These are phyloP conservation scores for Angomonas desouzai DNA, from an alignment of 208 protist genomes.

Conservation along the genomic window DNA sequence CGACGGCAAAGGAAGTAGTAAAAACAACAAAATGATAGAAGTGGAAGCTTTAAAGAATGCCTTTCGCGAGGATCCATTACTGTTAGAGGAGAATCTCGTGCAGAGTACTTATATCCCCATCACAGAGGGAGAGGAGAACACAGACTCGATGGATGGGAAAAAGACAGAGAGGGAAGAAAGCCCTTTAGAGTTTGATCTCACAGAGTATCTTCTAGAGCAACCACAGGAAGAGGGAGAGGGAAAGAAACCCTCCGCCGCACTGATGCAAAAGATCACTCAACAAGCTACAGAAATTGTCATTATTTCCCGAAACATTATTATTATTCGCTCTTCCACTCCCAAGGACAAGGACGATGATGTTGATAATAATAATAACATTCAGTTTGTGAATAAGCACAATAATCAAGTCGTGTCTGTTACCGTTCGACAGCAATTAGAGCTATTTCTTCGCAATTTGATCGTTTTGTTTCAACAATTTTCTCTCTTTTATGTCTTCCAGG, in stretches of 20 bases:
- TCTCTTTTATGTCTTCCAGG: background rate
- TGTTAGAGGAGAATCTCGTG: background rate
- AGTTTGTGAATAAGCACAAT: background rate
- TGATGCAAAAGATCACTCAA: background rate
- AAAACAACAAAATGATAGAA: background rate
- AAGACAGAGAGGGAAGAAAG: too few species aligned
- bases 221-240: background rate
- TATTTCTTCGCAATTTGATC: constrained; percentile 1
- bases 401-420: background rate
- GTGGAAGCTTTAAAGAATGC: background rate
- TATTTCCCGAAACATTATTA: background rate
- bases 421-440: background rate
- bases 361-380: constrained; percentile 1
- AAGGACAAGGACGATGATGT: background rate
- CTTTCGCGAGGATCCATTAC: background rate
- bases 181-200: background rate
- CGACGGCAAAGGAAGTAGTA: too few species aligned
- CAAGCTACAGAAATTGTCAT: constrained; percentile 3
- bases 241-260: background rate
- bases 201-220: background rate
- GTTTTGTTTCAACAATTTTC: background rate
- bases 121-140: too few species aligned
- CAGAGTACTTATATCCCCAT: background rate
- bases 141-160: too few species aligned
- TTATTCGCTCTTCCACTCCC: background rate